These are phyloP conservation scores for Aspergillus versicolor DNA, from an alignment of 2,329 filamentous ascomycete genomes.

Conservation along the genomic window DNA sequence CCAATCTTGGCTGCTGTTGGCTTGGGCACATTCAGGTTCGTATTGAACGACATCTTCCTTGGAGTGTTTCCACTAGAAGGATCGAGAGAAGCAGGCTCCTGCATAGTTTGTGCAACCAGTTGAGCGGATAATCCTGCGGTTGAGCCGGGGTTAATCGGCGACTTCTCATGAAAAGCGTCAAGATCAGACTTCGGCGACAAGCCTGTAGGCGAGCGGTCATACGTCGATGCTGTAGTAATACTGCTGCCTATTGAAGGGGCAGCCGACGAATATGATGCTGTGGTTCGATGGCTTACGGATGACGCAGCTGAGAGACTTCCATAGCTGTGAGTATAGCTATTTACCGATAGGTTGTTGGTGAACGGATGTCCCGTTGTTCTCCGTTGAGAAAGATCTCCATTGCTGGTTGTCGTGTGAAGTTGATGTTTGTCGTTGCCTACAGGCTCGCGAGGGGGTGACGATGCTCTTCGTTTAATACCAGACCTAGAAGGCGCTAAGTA, in stretches of 20 bases:
- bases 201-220: slow-evolving; percentile 61
- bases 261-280: slow-evolving; percentile 62
- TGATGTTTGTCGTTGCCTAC: slow-evolving; percentile 35
- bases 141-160: slow-evolving; percentile 48
- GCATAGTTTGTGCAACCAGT: slow-evolving; percentile 34
- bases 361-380: slow-evolving; percentile 55
- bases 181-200: slow-evolving; percentile 59
- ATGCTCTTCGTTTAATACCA: slow-evolving; percentile 64
- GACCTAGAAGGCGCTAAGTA: slow-evolving; percentile 45
- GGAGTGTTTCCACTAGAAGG: slow-evolving; percentile 36
- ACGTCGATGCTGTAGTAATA: slow-evolving; percentile 63
- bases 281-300: slow-evolving; percentile 59
- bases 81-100: slow-evolving; percentile 39
- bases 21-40: slow-evolving; percentile 33
- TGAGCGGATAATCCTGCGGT: slow-evolving; percentile 43
- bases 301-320: slow-evolving; percentile 66
- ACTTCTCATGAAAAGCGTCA: slow-evolving; percentile 54
- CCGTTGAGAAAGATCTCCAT: slow-evolving; percentile 55
- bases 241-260: slow-evolving; percentile 63
- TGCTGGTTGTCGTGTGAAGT: slow-evolving; percentile 38
- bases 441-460: slow-evolving; percentile 60
- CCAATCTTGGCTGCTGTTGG: slow-evolving; percentile 48
- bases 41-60: slow-evolving; percentile 50
- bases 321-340: slow-evolving; percentile 56
- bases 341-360: slow-evolving; percentile 54